These are phyloP conservation scores for Alisma plantagoaquatica DNA, from an alignment of 106 monocot species.

Conservation along the genomic window DNA sequence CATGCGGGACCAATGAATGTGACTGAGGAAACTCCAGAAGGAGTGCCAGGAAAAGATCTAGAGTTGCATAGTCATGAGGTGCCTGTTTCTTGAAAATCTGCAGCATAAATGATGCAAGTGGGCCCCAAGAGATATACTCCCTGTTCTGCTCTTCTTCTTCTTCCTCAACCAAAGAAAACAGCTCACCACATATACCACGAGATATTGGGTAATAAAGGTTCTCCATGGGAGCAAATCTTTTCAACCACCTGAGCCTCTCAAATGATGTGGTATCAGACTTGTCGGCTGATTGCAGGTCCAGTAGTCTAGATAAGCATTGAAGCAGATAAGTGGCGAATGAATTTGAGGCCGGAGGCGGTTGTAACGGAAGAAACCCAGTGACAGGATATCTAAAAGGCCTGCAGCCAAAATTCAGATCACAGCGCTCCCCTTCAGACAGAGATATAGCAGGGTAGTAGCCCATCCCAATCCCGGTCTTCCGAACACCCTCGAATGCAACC, in stretches of 20 bases:
- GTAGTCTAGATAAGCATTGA: slow-evolving; percentile 51
- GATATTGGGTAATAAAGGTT: slow-evolving; percentile 55
- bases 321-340: slow-evolving; percentile 49
- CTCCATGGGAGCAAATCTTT: slow-evolving; percentile 52
- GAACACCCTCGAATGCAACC: slow-evolving; percentile 66
- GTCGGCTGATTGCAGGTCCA: slow-evolving; percentile 62
- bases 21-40: slow-evolving; percentile 58
- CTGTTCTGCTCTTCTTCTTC: slow-evolving; percentile 17
- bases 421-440: slow-evolving; percentile 91
- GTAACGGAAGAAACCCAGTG: slow-evolving; percentile 64
- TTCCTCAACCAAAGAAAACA: slow-evolving; percentile 32
- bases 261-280: slow-evolving; percentile 53
- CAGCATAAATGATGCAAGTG: slow-evolving; percentile 41
- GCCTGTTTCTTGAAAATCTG: slow-evolving; percentile 43
- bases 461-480: slow-evolving; percentile 32
- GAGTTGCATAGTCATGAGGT: slow-evolving; percentile 54
- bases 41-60: slow-evolving; percentile 57
- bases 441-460: slow-evolving; percentile 88
- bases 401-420: slow-evolving; percentile 86
- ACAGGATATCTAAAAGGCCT: slow-evolving; percentile 79
- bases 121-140: slow-evolving; percentile 70
- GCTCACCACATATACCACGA: slow-evolving; percentile 65
- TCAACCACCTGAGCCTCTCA: slow-evolving; percentile 68
- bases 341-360: slow-evolving; percentile 42
- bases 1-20: slow-evolving; percentile 39